Evolutionary conservation across 805 yeast species (phyloP).

Genomic region (Nakazawaea populi): DNA sequence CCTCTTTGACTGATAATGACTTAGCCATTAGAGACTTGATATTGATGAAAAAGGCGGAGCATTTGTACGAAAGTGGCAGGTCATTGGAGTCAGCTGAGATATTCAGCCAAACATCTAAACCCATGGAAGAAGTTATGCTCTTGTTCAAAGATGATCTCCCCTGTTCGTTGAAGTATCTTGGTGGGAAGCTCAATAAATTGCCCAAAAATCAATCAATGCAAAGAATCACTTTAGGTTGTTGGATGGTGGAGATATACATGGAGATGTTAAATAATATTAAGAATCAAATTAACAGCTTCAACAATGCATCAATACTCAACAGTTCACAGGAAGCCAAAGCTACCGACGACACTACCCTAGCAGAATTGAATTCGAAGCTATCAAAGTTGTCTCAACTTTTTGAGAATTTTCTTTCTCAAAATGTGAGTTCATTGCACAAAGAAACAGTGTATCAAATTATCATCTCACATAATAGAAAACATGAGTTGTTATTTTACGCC

Average conservation of each 20-base stretch:
- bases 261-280: slow-evolving; percentile 40
- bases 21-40: slow-evolving; percentile 40
- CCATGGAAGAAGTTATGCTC: slow-evolving; percentile 66
- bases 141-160: slow-evolving; percentile 33
- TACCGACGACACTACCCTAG: slow-evolving; percentile 20
- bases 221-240: slow-evolving; percentile 48
- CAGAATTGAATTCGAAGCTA: slow-evolving; percentile 26
- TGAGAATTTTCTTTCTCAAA: slow-evolving; percentile 42
- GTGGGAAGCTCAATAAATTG: slow-evolving; percentile 30
- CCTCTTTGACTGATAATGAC: slow-evolving; percentile 29
- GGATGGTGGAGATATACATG: slow-evolving; percentile 59
- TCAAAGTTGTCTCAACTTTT: slow-evolving; percentile 26
- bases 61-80: slow-evolving; percentile 26
- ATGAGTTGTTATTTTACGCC: slow-evolving; percentile 64
- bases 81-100: slow-evolving; percentile 43
- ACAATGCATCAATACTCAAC: slow-evolving; percentile 9
- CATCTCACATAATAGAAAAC: slow-evolving; percentile 55
- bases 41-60: slow-evolving; percentile 48
- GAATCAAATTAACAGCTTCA: slow-evolving; percentile 18
- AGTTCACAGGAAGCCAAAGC: slow-evolving; percentile 9
- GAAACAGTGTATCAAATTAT: slow-evolving; percentile 70
- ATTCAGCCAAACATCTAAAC: slow-evolving; percentile 56
- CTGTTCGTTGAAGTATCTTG: slow-evolving; percentile 42
- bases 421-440: slow-evolving; percentile 49
- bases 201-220: slow-evolving; percentile 32